Base-by-base conservation (phyloP, 2,329 filamentous ascomycete genomes). In the Xylaria sp. region DNA sequence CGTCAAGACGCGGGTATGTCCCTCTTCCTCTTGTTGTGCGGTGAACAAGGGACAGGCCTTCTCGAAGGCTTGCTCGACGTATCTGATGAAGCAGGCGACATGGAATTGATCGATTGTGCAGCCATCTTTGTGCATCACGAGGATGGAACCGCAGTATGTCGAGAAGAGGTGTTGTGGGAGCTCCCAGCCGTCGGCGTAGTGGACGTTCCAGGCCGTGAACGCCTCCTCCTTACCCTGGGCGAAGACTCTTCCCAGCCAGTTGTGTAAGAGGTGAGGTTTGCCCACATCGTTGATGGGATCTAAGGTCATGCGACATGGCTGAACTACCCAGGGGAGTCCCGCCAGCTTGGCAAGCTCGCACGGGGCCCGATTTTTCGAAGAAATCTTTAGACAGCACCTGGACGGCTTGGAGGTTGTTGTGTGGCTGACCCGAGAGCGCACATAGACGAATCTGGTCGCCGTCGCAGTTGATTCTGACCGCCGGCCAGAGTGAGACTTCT, bases 391-490 rank as follows among this genome's bases (percentile, higher is more conserved):
- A 55, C 2, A 66, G 18, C 1, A 69, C 58, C 13, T 46, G 5
- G 50, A 73, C 61, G 18, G 28, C 32, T 15, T 72, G 28, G 3
- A 65, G 25, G 1, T 37, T 18, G 2, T 54, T 6, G 13, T 67
- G 13, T 2, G 20, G 12, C 13, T 58, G 15, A 0, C 37, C 5
- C 8, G 25, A 58, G 34, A 72, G 59, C 1, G 18, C 12, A 10
- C 34, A 41, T 1, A 72, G 15, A 12, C 66, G 67, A 12, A n/a
- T 1, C 1, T 41, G 18, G 28, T 73, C 71, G 1, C 41, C 70
- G 2, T 44, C 41, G 44, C 69, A 74, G 20, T 66, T 70, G n/a
- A 74, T 4, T 48, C 66, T 72, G 18, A 72, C 62, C 0, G 71
- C 71, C 12, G 56, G 56, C 69, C 70, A 72, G 39, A 70, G 15